These are phyloP conservation scores for Lentinula boryana DNA, from an alignment of 768 basidiomycete species.

Conservation along the genomic window DNA sequence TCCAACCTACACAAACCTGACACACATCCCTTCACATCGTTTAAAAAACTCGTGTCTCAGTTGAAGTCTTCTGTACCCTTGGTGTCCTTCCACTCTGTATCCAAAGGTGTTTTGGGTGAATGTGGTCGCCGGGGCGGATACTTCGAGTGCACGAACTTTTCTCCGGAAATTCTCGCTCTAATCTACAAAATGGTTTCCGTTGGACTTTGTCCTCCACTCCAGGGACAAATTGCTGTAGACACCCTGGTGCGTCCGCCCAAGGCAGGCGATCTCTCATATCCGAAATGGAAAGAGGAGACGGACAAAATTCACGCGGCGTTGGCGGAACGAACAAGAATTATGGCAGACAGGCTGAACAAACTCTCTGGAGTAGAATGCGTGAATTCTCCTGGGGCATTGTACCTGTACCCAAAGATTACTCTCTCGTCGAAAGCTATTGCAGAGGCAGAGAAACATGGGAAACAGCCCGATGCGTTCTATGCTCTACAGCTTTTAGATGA, in stretches of 20 bases:
- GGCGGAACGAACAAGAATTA: conserved; percentile 58
- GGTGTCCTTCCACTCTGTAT: conserved; percentile 96
- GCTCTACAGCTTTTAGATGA: conserved; percentile 76
- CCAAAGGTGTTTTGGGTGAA: conserved; percentile 93
- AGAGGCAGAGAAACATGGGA: conserved; percentile 65
- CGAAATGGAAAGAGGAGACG: conserved; percentile 80
- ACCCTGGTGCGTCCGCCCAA: conserved; percentile 88
- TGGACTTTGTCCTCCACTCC: conserved; percentile 81
- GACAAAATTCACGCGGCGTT: conserved; percentile 72
- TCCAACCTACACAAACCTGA: conserved; percentile 71
- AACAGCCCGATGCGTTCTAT: conserved; percentile 88
- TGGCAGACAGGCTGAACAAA: conserved; percentile 75
- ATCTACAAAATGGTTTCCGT: conserved; percentile 97
- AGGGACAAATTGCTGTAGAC: conserved; percentile 93
- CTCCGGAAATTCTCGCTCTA: conserved; percentile 69
- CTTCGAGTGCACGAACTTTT: conserved; percentile 86
- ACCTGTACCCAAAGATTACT: conserved; percentile 82
- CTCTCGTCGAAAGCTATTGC: conserved; percentile 69
- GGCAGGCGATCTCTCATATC: conserved; percentile 68
- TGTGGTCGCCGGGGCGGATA: conserved; percentile 97
- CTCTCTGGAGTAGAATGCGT: conserved; percentile 90
- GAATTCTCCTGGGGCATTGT: conserved; percentile 86
- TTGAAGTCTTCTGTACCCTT: conserved; percentile 72
- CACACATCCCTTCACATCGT: conserved; percentile 79
- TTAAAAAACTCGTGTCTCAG: conserved; percentile 80